Evolutionary conservation across 768 basidiomycete species (phyloP).

Genomic region (Podaxis carcinomalis): DNA sequence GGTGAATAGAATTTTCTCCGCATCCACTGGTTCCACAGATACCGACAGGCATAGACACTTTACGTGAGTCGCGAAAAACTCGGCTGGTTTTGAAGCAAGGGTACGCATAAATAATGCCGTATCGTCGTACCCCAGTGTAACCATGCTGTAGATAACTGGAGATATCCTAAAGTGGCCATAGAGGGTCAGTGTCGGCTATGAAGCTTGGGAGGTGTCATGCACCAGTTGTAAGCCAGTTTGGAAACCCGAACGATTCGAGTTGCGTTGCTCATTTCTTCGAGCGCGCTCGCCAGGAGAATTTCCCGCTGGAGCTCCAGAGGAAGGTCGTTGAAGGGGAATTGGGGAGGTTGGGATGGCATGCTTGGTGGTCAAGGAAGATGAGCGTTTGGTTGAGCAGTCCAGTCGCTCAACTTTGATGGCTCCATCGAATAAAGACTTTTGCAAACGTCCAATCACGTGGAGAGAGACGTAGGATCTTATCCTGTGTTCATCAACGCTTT

Average conservation of each 20-base stretch:
- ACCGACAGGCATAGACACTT: constrained; percentile 35
- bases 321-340: constrained; percentile 27
- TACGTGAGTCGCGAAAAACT: constrained; percentile 33
- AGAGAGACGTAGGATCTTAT: constrained; percentile 15
- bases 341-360: constrained; percentile 14
- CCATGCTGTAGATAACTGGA: constrained; percentile 34
- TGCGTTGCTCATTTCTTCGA: constrained; percentile 21
- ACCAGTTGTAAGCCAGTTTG: constrained; percentile 30
- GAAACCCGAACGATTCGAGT: constrained; percentile 31
- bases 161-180: constrained; percentile 26
- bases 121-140: constrained; percentile 28
- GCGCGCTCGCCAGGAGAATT: constrained; percentile 32
- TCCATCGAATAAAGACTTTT: constrained; percentile 19
- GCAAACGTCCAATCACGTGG: constrained; percentile 27
- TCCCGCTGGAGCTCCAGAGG: constrained; percentile 37
- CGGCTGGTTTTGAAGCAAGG: constrained; percentile 25
- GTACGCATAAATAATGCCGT: constrained; percentile 32
- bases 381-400: constrained; percentile 21
- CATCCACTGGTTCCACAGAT: constrained; percentile 23
- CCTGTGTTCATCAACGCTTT: constrained; percentile 1
- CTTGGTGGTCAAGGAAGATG: constrained; percentile 17
- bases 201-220: constrained; percentile 2
- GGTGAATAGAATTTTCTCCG: constrained; percentile 26
- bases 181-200: neutral
- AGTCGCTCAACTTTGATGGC: constrained; percentile 17